Conservation (phyloP, 75 land plant genomes). For the Selaginella tamariscina region DNA sequence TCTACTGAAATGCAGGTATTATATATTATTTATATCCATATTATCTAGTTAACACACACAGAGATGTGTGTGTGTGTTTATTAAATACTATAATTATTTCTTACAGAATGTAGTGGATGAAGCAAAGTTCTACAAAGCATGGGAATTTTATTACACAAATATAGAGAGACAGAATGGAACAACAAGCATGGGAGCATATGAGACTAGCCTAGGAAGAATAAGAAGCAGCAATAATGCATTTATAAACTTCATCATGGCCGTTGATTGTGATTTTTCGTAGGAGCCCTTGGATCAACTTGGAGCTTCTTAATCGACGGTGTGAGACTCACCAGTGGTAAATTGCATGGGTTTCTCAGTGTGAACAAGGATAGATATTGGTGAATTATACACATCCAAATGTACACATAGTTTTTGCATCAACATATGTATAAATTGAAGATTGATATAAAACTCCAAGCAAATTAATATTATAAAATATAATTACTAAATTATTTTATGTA, state of each 20-base stretch:
- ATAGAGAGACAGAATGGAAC: not conserved
- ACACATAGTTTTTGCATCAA: too few species aligned
- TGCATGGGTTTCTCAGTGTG: not conserved
- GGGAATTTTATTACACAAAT: conserved; percentile 4
- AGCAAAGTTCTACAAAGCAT: not conserved
- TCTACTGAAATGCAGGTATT: conserved; percentile 11
- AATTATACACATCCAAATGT: too few species aligned
- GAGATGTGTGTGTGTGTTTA: too few species aligned
- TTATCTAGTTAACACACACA: too few species aligned
- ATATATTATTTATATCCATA: too few species aligned
- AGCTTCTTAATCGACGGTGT: not conserved
- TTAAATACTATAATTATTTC: too few species aligned
- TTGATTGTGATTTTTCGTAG: conserved; percentile 1
- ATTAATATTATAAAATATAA: too few species aligned
- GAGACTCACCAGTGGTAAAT: conserved; percentile 1
- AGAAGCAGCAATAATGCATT: conserved; percentile 7
- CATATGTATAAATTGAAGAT: too few species aligned
- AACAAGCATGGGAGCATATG: not conserved
- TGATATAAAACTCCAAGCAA: too few species aligned
- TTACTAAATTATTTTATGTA: too few species aligned
- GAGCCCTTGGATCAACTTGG: conserved; percentile 9
- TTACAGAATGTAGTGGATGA: conserved; percentile 8
- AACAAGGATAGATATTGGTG: conserved; percentile 12
- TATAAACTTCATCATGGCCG: conserved; percentile 7
- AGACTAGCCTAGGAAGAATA: not conserved